A percentile compares a stretch with the other conserved stretches of the same genome.
Evolutionary conservation across 2,329 filamentous ascomycete genomes (phyloP).

Genomic region (Zopfia rhizophila): DNA sequence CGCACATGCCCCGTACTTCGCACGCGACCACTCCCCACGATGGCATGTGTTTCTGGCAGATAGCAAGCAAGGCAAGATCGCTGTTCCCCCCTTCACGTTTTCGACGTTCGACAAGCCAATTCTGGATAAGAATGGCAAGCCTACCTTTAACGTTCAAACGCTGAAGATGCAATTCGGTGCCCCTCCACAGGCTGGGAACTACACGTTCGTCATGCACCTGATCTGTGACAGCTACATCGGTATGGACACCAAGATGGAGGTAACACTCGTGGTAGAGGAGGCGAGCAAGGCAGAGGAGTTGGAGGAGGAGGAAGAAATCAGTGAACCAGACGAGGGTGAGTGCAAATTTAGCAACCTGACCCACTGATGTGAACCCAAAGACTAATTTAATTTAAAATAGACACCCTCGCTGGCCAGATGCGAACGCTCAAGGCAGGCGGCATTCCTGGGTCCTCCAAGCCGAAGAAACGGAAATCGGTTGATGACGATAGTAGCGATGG

Average conservation of each 20-base stretch:
- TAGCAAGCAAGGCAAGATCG: conserved; percentile 93
- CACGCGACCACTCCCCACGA: conserved; percentile 86
- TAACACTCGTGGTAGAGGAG: conserved; percentile 89
- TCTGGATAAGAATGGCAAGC: conserved; percentile 80
- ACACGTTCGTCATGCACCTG: conserved; percentile 93
- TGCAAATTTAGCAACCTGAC: conserved; percentile 30
- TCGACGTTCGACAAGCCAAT: conserved; percentile 90
- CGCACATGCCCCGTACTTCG: conserved; percentile 89
- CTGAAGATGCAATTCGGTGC: conserved; percentile 97
- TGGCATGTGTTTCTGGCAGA: conserved; percentile 98
- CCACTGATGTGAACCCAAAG: conserved; percentile 7
- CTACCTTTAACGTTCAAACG: conserved; percentile 94
- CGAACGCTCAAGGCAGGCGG: conserved; percentile 80
- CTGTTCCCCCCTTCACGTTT: conserved; percentile 96
- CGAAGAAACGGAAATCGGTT: conserved; percentile 68
- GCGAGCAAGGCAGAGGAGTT: conserved; percentile 84
- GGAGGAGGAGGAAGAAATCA: conserved; percentile 91
- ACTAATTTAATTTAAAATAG: conserved; percentile 60
- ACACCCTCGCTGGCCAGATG: conserved; percentile 92
- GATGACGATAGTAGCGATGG: conserved; percentile 71
- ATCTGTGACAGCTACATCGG: conserved; percentile 96
- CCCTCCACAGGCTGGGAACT: conserved; percentile 89
- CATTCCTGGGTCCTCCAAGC: conserved; percentile 56
- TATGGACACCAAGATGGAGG: conserved; percentile 91
- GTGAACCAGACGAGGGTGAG: conserved; percentile 96